Evolutionary conservation across 192 early-diverging fungal species (phyloP).

Genomic region (Polychytrium aggregatum): DNA sequence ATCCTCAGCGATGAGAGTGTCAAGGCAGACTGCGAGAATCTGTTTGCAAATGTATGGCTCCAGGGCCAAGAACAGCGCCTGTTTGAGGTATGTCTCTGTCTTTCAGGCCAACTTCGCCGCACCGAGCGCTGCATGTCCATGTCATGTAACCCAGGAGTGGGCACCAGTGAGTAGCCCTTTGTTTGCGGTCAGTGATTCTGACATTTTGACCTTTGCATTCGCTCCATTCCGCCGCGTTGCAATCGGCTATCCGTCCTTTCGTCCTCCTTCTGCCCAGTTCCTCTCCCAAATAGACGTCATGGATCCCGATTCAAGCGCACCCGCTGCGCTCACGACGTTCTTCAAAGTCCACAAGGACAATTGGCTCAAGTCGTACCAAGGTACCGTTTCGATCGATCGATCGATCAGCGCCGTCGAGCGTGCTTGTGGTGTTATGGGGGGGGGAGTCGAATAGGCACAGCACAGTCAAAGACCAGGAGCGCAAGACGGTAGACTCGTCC

Average conservation of each 20-base stretch:
- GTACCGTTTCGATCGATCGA: background rate
- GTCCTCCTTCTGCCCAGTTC: background rate
- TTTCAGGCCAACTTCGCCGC: conserved; percentile 60
- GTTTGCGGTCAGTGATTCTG: background rate
- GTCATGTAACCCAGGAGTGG: conserved; percentile 5
- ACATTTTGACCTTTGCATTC: background rate
- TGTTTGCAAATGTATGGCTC: too few species aligned
- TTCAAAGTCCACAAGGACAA: background rate
- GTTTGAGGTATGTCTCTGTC: conserved; percentile 63
- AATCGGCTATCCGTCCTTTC: background rate
- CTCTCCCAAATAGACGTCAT: conserved; percentile 11
- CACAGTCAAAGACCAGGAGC: too few species aligned
- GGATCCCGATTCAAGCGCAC: conserved; percentile 4
- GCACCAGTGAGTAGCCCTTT: background rate
- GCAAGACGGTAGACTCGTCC: too few species aligned
- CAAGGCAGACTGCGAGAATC: too few species aligned
- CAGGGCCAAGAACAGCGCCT: too few species aligned
- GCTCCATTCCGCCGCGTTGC: too few species aligned
- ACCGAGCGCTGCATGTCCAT: conserved; percentile 19
- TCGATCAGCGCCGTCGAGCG: background rate
- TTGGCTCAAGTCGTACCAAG: conserved; percentile 1
- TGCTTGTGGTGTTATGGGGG: background rate
- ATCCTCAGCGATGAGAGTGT: too few species aligned
- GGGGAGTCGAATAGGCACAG: too few species aligned
- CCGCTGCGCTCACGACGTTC: conserved; percentile 6